A percentile compares a stretch with the other conserved stretches of the same genome.
phyloP scores from a whole-genome alignment of 176 grass and related monocot genomes.

The Tuctoria greenei region DNA sequence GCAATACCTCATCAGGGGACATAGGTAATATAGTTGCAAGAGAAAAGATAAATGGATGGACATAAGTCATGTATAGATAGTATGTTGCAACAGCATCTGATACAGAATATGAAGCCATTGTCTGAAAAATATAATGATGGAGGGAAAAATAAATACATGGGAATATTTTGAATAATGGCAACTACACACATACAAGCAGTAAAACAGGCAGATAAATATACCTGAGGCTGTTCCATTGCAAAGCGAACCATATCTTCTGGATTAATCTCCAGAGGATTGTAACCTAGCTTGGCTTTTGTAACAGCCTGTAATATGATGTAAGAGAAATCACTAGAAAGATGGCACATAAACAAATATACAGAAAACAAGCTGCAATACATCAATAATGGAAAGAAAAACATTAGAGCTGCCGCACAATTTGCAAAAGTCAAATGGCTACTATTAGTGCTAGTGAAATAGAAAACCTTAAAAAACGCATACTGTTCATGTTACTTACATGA shows the following conservation, averaged over 20 bases:
- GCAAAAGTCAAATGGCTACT: slow-evolving; percentile 16
- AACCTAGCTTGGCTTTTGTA: slow-evolving; percentile 97
- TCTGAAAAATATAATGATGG: slow-evolving; percentile 82
- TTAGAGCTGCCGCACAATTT: not conserved
- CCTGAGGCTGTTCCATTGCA: slow-evolving; percentile 90
- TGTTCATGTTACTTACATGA: not conserved
- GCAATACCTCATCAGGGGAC: slow-evolving; percentile 85
- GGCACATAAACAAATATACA: not conserved
- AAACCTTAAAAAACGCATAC: slow-evolving; percentile 16
- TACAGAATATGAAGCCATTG: slow-evolving; percentile 99
- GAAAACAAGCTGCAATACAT: slow-evolving; percentile 1
- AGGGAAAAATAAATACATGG: slow-evolving; percentile 30
- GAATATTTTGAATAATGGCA: slow-evolving; percentile 24
- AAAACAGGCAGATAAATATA: slow-evolving; percentile 33
- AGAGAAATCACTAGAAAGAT: slow-evolving; percentile 17
- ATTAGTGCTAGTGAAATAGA: not conserved
- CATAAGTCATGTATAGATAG: slow-evolving; percentile 98
- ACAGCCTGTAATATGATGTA: slow-evolving; percentile 70
- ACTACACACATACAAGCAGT: slow-evolving; percentile 13
- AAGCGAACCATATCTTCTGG: slow-evolving; percentile 99
- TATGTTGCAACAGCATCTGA: slow-evolving; percentile 97
- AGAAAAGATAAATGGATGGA: slow-evolving; percentile 99
- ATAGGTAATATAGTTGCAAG: slow-evolving; percentile 99
- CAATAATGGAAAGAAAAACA: not conserved
- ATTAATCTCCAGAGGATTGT: slow-evolving; percentile 92